Evolutionary conservation across 768 basidiomycete genomes (phyloP).

Genomic region (Lactarius trivialis): DNA sequence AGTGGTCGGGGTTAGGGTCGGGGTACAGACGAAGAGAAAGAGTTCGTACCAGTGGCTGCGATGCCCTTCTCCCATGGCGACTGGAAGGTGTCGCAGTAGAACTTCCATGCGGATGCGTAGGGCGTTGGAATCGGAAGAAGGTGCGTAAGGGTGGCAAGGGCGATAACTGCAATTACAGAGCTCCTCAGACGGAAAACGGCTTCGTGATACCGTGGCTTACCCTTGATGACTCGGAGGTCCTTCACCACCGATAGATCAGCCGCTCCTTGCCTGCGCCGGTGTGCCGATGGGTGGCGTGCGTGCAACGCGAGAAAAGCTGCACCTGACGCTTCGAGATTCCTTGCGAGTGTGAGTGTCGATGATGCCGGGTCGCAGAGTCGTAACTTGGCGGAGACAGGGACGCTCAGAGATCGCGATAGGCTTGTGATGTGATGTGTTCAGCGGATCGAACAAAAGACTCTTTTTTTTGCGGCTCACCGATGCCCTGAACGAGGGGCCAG

Average conservation of each 20-base stretch:
- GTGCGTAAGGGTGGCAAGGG: slow-evolving; percentile 16
- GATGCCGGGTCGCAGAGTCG: slow-evolving; percentile 36
- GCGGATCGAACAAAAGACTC: not conserved
- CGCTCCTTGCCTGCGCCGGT: slow-evolving; percentile 61
- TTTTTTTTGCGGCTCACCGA: slow-evolving; percentile 40
- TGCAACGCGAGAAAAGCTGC: slow-evolving; percentile 69
- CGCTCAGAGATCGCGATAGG: slow-evolving; percentile 53
- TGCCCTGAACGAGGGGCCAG: slow-evolving; percentile 59
- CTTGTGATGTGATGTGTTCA: slow-evolving; percentile 40
- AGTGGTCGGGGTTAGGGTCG: too few species aligned
- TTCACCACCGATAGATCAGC: slow-evolving; percentile 61
- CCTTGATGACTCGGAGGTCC: too few species aligned
- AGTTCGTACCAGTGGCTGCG: slow-evolving; percentile 11
- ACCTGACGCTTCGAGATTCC: slow-evolving; percentile 55
- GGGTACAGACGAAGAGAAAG: not conserved
- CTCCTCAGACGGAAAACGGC: slow-evolving; percentile 16
- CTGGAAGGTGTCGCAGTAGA: slow-evolving; percentile 19
- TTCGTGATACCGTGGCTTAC: slow-evolving; percentile 19
- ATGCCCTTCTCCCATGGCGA: slow-evolving; percentile 16
- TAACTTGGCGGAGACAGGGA: slow-evolving; percentile 61
- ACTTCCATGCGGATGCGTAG: slow-evolving; percentile 16
- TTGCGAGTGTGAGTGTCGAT: slow-evolving; percentile 51
- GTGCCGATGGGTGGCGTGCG: slow-evolving; percentile 64
- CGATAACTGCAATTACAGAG: slow-evolving; percentile 14
- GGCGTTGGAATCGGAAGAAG: slow-evolving; percentile 22